Conservation (phyloP, 2,329 filamentous ascomycete species). For the Mycosphaerella sp. region DNA sequence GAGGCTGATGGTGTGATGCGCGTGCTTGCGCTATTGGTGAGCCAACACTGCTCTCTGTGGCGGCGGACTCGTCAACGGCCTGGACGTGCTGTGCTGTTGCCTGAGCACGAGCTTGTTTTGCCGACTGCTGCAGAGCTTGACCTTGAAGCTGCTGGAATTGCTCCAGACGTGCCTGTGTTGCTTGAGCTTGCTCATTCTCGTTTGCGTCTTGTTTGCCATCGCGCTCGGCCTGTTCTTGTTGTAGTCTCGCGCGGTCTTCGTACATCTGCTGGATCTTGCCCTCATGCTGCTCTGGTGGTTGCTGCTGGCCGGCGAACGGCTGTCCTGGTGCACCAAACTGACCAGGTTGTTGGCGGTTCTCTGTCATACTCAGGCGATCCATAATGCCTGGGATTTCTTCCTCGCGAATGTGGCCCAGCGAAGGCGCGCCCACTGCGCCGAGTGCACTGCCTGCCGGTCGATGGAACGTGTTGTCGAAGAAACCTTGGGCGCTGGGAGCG, state of each 20-base stretch:
- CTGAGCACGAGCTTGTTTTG: conserved; percentile 12
- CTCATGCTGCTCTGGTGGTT: conserved; percentile 39
- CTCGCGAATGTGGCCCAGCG: conserved; percentile 50
- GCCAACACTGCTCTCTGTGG: conserved; percentile 21
- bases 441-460: conserved; percentile 36
- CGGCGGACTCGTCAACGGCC: conserved; percentile 12
- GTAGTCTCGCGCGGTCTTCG: conserved; percentile 53
- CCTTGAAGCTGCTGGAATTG: conserved; percentile 75
- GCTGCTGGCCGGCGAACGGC: conserved; percentile 43
- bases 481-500: conserved; percentile 40
- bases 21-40: conserved; percentile 10
- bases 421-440: conserved; percentile 42
- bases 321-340: conserved; percentile 43
- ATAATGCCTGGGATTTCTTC: conserved; percentile 64
- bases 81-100: background rate
- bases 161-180: conserved; percentile 59
- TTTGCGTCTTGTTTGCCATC: conserved; percentile 40
- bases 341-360: conserved; percentile 42
- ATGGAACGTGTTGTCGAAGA: conserved; percentile 59
- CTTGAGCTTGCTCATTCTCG: conserved; percentile 41
- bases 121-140: conserved; percentile 25
- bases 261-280: conserved; percentile 56
- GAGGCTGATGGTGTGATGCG: conserved; percentile 30
- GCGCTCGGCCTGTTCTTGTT: conserved; percentile 56
- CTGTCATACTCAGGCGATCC: conserved; percentile 55